These are phyloP conservation scores for Durotheca rogersii DNA, from an alignment of 495 filamentous ascomycete species.

Conservation along the genomic window DNA sequence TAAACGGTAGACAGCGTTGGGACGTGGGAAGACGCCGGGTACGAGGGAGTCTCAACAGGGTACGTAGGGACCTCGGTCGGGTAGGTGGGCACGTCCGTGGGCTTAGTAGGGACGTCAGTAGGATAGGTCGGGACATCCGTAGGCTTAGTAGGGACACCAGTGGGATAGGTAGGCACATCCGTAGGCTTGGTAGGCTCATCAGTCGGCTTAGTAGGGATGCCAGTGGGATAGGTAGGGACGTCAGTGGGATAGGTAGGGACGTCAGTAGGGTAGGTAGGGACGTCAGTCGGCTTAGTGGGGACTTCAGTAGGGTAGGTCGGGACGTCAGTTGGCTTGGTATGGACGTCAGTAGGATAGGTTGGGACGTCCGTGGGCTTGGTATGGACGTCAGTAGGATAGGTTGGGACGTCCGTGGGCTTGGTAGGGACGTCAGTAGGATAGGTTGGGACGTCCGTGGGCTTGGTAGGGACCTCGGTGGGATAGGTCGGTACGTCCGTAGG, in stretches of 20 bases:
- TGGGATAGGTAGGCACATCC: too few relatives aligned
- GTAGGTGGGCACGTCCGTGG: conserved; percentile 8
- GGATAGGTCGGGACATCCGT: too few relatives aligned
- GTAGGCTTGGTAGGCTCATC: too few relatives aligned
- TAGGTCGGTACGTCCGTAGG: conserved; percentile 9
- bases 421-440: conserved; percentile 2
- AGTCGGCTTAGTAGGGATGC: conserved; percentile 9
- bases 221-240: neutral
- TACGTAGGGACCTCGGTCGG: conserved; percentile 11
- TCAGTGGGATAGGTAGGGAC: conserved; percentile 5
- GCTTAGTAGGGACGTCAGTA: neutral
- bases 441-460: conserved; percentile 1
- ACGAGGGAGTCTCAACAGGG: conserved; percentile 13
- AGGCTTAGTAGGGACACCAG: too few relatives aligned
- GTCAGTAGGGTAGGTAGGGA: neutral
- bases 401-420: neutral
- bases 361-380: conserved; percentile 1
- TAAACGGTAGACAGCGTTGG: conserved; percentile 18
- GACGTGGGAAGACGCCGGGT: conserved; percentile 1
- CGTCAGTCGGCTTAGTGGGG: conserved; percentile 1
- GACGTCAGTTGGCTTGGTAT: neutral
- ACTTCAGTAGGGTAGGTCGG: neutral
- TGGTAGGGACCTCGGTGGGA: conserved; percentile 6
- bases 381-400: neutral
- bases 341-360: conserved; percentile 1